phyloP scores from a whole-genome alignment of 1,284 basidiomycete genomes.

The Heterobasidion annosum region DNA sequence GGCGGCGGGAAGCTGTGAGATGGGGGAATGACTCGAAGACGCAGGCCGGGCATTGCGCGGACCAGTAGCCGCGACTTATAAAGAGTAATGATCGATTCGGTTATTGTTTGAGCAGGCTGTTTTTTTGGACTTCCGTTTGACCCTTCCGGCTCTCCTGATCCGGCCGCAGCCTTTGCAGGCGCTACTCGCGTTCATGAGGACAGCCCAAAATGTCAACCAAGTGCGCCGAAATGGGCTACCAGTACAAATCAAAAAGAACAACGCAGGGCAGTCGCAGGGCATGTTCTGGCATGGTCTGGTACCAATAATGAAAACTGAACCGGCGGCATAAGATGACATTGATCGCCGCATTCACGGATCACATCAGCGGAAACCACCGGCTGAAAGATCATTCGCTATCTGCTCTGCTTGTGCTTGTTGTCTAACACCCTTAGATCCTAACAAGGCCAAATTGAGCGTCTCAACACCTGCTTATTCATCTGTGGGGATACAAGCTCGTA shows the following conservation, averaged over 20 bases:
- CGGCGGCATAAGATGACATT: neutral
- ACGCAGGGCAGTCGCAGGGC: no score
- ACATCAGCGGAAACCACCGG: neutral
- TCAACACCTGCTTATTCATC: neutral
- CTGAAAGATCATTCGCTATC: neutral
- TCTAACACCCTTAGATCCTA: slow-evolving; percentile 14
- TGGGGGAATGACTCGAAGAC: neutral
- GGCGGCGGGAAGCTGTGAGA: neutral
- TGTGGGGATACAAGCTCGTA: neutral
- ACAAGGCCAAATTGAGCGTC: slow-evolving; percentile 14
- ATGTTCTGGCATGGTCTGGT: no score
- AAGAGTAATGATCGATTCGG: no score
- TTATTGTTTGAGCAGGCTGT: no score
- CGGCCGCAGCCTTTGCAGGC: no score
- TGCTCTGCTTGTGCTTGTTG: slow-evolving; percentile 10
- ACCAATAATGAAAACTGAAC: no score
- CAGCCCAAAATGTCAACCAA: no score
- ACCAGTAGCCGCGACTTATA: neutral
- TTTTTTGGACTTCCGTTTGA: no score
- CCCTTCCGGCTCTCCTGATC: no score
- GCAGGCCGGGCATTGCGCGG: neutral
- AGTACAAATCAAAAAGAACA: no score
- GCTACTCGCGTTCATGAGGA: no score
- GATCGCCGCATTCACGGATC: neutral
- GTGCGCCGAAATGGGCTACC: no score